Base-by-base conservation (phyloP, 2,329 filamentous ascomycete species). In the Capronia epimyces region DNA sequence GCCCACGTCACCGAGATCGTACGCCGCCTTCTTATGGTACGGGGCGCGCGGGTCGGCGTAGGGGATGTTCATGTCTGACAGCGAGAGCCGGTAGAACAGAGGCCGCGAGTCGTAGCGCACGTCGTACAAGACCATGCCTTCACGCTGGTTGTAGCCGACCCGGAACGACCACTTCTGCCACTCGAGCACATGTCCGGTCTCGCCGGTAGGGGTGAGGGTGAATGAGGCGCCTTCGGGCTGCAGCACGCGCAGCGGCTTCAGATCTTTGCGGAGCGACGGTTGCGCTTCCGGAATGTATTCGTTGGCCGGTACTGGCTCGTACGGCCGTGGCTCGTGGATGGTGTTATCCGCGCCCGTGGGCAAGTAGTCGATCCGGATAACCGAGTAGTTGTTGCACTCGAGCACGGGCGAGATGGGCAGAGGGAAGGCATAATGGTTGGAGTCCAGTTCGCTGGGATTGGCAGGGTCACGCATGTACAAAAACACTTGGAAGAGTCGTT, bases 81-180 rank as follows among this genome's bases (percentile, higher is more conserved):
- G 68, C 2, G 81, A 78, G 32, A 86, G 67, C 31, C 83, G 74
- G 65, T 85, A 86, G 67, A 87, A 84, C 1, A 86, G 66, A 55
- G 75, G 79, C n/a, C 83, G 76, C 37, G 73, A 70, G 53, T 80
- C 81, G 59, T 84, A 84, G 25, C 75, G 72, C 7, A 86, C 77
- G 64, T 86, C 79, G 60, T 86, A 82, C 5, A 87, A 68, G 1
- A 86, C 80, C 72, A 84, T 78, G 9, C 83, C 83, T 63, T 86
- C 80, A 9, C 80, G 72, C 46, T 74, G 71, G 58, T 83, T 83
- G 68, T 81, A 83, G 12, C 79, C 79, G 20, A 83, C 71, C 43
- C 79, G 71, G 66, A 83, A 78, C 1, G 69, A 69, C 80, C 80
- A 83, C 57, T 82, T 86, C 65, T 86, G 83, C 83, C 83, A 83